These are phyloP conservation scores for Volvox carteri DNA, from an alignment of 163 green algal species.

Conservation along the genomic window DNA sequence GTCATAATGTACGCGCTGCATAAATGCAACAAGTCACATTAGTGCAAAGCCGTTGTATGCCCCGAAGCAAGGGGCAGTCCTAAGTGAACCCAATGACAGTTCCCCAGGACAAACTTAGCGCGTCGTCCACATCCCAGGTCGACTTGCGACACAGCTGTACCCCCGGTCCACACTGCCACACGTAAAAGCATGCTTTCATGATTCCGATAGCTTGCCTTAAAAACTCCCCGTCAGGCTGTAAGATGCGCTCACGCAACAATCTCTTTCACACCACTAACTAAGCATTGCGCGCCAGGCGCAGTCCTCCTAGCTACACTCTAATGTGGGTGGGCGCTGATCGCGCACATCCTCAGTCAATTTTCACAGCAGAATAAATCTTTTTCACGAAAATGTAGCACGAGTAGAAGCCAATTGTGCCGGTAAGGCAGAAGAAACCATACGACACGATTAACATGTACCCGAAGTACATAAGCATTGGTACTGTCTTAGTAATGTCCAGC, in stretches of 20 bases:
- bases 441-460: constrained; percentile 93
- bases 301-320: background rate
- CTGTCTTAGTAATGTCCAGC: constrained; percentile 95
- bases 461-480: constrained; percentile 78
- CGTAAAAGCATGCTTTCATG: no score
- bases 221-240: background rate
- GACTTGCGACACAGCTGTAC: no score
- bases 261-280: background rate
- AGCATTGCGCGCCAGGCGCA: background rate
- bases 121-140: no score
- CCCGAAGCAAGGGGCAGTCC: no score
- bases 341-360: constrained; percentile 87
- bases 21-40: no score
- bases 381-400: constrained; percentile 91
- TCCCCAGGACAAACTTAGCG: no score
- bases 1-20: no score
- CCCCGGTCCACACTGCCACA: no score
- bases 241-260: background rate
- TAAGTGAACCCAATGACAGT: no score
- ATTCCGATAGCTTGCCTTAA: background rate
- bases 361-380: constrained; percentile 92
- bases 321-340: background rate
- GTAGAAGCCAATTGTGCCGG: constrained; percentile 97
- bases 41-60: no score
- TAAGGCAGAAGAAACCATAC: constrained; percentile 95